These are phyloP conservation scores for Plectosphaerella plurivora DNA, from an alignment of 2,329 filamentous ascomycete genomes.

Conservation along the genomic window DNA sequence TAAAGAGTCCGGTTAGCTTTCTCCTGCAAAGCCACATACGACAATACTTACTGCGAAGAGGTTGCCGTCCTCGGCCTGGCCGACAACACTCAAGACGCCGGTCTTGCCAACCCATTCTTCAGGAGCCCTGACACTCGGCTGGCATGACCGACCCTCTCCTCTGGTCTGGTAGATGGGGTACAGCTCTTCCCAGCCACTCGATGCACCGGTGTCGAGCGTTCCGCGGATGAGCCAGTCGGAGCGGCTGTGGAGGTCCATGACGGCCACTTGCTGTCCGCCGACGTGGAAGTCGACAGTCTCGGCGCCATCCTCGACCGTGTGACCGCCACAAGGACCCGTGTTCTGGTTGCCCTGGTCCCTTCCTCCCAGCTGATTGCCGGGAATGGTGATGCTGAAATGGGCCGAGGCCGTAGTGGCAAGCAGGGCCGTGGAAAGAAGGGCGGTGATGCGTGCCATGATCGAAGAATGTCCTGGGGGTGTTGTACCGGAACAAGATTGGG, in stretches of 20 bases:
- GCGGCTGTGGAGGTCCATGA: conserved; percentile 45
- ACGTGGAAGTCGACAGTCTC: conserved; percentile 48
- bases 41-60: conserved; percentile 46
- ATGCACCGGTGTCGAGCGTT: conserved; percentile 43
- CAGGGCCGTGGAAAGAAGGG: conserved; percentile 21
- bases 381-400: conserved; percentile 49
- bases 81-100: conserved; percentile 51
- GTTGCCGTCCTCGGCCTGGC: conserved; percentile 50
- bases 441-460: conserved; percentile 18
- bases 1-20: background rate
- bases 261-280: conserved; percentile 47
- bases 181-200: conserved; percentile 49
- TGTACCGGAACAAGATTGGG: too few species aligned
- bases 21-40: background rate
- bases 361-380: conserved; percentile 39
- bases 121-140: conserved; percentile 42
- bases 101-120: conserved; percentile 47
- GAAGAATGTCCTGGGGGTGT: background rate
- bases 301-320: conserved; percentile 35
- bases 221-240: conserved; percentile 56
- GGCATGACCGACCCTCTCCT: conserved; percentile 51
- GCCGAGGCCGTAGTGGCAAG: conserved; percentile 37
- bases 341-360: conserved; percentile 41
- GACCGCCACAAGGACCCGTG: conserved; percentile 51
- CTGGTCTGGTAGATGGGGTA: conserved; percentile 50